Percentiles rank a stretch among this genome's conserved stretches.
These are phyloP conservation scores for Ascochyta pisi DNA, from an alignment of 2,329 filamentous ascomycete genomes.

Conservation along the genomic window DNA sequence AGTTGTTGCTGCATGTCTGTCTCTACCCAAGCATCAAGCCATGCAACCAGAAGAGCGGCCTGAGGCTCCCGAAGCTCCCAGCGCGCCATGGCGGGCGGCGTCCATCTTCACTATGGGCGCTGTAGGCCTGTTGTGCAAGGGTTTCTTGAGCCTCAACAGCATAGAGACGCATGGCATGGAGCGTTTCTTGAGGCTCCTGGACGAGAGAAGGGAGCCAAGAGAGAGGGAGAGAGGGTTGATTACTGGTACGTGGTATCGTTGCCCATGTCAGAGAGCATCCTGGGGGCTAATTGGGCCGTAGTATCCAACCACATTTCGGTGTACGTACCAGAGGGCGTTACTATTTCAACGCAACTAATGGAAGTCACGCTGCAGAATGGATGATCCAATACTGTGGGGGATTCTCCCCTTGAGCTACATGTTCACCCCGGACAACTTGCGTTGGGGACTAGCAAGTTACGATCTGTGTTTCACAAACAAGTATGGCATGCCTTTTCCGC, in stretches of 20 bases:
- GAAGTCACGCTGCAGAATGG: slow-evolving; percentile 65
- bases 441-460: slow-evolving; percentile 91
- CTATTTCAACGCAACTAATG: slow-evolving; percentile 22
- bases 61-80: slow-evolving; percentile 57
- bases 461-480: slow-evolving; percentile 93
- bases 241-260: slow-evolving; percentile 67
- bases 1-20: slow-evolving; percentile 23
- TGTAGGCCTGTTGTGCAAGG: slow-evolving; percentile 72
- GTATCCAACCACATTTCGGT: slow-evolving; percentile 90
- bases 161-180: slow-evolving; percentile 80
- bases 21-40: slow-evolving; percentile 23
- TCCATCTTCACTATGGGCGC: slow-evolving; percentile 79
- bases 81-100: slow-evolving; percentile 72
- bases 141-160: slow-evolving; percentile 76
- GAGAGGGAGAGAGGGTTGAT: slow-evolving; percentile 77
- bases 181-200: slow-evolving; percentile 75
- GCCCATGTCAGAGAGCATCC: background rate
- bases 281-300: slow-evolving; percentile 47
- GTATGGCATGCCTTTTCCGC: slow-evolving; percentile 55
- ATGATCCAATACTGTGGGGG: slow-evolving; percentile 95
- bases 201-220: slow-evolving; percentile 71
- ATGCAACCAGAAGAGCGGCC: slow-evolving; percentile 53
- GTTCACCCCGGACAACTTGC: slow-evolving; percentile 74
- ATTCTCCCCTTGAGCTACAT: slow-evolving; percentile 77
- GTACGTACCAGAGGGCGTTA: slow-evolving; percentile 63